These are phyloP conservation scores for Mortierella sp. DNA, from an alignment of 371 early-diverging fungal genomes.

Conservation along the genomic window DNA sequence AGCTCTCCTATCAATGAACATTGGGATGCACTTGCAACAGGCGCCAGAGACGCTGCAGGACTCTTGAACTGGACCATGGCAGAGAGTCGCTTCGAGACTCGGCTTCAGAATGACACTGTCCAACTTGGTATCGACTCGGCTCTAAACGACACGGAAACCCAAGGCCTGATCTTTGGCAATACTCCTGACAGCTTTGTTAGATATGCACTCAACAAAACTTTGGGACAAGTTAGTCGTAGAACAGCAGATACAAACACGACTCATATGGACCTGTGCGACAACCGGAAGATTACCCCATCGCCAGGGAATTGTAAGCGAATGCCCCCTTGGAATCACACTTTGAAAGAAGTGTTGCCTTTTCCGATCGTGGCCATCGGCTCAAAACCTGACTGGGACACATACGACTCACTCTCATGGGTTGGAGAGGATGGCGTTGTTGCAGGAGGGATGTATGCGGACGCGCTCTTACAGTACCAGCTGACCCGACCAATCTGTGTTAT, in stretches of 20 bases:
- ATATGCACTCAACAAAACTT: slow-evolving; percentile 29
- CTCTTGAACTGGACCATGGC: slow-evolving; percentile 39
- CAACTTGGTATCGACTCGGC: slow-evolving; percentile 20
- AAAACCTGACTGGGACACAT: not conserved
- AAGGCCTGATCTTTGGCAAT: slow-evolving; percentile 36
- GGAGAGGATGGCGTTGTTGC: slow-evolving; percentile 37
- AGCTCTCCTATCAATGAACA: slow-evolving; percentile 27
- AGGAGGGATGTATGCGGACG: slow-evolving; percentile 28
- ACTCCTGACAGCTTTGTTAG: slow-evolving; percentile 12
- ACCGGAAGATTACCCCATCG: not conserved
- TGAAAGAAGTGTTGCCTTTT: slow-evolving; percentile 16
- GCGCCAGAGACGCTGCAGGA: slow-evolving; percentile 43
- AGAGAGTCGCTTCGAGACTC: slow-evolving; percentile 41
- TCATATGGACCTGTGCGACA: slow-evolving; percentile 17
- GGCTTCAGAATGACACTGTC: slow-evolving; percentile 14
- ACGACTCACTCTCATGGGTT: slow-evolving; percentile 35
- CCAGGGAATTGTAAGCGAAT: not conserved
- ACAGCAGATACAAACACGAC: slow-evolving; percentile 10
- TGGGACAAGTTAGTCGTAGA: not conserved
- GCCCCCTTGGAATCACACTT: slow-evolving; percentile 41
- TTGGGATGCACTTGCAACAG: slow-evolving; percentile 37
- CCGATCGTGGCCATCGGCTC: slow-evolving; percentile 46
- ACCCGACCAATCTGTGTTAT: slow-evolving; percentile 32
- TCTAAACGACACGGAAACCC: slow-evolving; percentile 12
- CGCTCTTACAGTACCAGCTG: slow-evolving; percentile 2